Base-by-base conservation (phyloP, 768 basidiomycete species). In the Agrocybe chaxingu region DNA sequence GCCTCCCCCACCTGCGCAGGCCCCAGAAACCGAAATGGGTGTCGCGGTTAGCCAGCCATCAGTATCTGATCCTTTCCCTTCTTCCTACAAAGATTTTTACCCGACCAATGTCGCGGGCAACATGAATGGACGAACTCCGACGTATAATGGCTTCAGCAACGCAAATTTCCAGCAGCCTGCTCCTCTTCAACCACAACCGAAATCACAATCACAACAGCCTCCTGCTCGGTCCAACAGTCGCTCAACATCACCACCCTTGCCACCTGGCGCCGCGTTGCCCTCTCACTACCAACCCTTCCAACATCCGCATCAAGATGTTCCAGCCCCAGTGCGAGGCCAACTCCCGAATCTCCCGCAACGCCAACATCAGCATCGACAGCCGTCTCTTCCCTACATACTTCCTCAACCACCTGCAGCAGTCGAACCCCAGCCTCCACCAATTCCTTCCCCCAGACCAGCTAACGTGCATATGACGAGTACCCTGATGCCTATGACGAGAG, bases 401-500 rank as follows among this genome's bases (percentile, higher is more conserved):
- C 35, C 19, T 8, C 34, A 47, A 44, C 52, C 37, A 51, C 45
- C 29, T 11, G 7, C 39, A 31, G 18, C 45, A 39, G 24, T 35
- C 55, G 39, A 12, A 19, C 50, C 30, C 40, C 57, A 52, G 24
- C 46, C 60, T 11, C 30, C 57, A 39, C 54, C 50, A n/a, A 48
- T 58, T 12, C 52, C 53, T 41, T 54, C 62, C 10, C 55, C 52
- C 40, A 66, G 65, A 48, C 50, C 62, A 3, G 38, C 60, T 13
- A 66, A 59, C 45, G 42, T 66, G 54, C 60, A 58, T 12, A 46
- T 52, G 1, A 50, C 64, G 48, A 47, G 56, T 32, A 47, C 45
- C 4, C 56, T 59, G 29, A 56, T 53, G 24, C 24, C 24, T 24
- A 24, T 24, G 24, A 24, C 24, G 54, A 71, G 69, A 49, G 78